These are phyloP conservation scores for Glonium stellatum DNA, from an alignment of 495 filamentous ascomycete species.

Conservation along the genomic window DNA sequence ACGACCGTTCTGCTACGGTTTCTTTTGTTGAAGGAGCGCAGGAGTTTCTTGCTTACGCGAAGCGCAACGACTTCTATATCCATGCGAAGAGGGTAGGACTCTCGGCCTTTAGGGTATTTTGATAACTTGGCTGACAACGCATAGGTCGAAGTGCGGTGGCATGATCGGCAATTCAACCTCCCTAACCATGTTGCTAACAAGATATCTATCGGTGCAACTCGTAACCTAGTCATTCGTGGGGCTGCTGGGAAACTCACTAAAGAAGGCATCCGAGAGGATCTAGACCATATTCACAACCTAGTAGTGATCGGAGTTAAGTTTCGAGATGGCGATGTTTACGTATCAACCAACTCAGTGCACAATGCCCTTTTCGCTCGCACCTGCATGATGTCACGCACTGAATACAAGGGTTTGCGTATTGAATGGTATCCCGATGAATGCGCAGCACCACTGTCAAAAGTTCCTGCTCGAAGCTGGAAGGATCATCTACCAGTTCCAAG, in stretches of 20 bases:
- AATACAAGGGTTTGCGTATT: constrained; percentile 69
- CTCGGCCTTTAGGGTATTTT: neutral
- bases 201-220: constrained; percentile 62
- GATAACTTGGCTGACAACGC: constrained; percentile 17
- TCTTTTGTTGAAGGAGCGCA: constrained; percentile 61
- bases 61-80: constrained; percentile 62
- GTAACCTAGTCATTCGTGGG: constrained; percentile 63
- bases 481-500: constrained; percentile 23
- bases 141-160: constrained; percentile 65
- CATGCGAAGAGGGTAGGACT: constrained; percentile 58
- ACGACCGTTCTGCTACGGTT: constrained; percentile 57
- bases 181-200: constrained; percentile 59
- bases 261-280: constrained; percentile 57
- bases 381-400: constrained; percentile 69
- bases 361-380: constrained; percentile 67
- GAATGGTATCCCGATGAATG: constrained; percentile 73
- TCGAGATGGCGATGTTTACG: constrained; percentile 49
- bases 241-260: constrained; percentile 54
- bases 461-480: constrained; percentile 21
- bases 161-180: constrained; percentile 65
- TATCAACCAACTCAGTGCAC: constrained; percentile 72
- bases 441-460: constrained; percentile 47
- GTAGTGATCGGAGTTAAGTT: constrained; percentile 62
- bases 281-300: constrained; percentile 78
- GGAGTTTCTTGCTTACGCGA: constrained; percentile 58